Base-by-base conservation (phyloP, 495 filamentous ascomycete genomes). In the Stereocaulon alpinum region DNA sequence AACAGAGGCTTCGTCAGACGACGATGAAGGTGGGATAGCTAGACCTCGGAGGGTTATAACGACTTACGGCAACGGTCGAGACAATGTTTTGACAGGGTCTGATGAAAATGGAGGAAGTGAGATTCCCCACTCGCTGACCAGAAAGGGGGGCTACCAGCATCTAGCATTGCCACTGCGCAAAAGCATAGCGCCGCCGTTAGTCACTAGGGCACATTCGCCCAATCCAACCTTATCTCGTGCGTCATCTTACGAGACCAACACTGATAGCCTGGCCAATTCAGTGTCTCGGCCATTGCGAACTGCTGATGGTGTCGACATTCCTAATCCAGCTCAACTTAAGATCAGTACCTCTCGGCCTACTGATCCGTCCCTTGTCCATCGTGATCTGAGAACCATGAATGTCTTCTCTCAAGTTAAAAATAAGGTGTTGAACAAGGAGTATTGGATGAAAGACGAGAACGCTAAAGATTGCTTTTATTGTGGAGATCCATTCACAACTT, bases 401-500 rank as follows among this genome's bases (percentile, higher is more conserved):
- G 75, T 79, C 40, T 74, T 86, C 27, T 79, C 85, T 60, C 80
- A 89, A 66, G 81, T 90, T 72, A 78, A 86, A 59, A 91, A 88
- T 66, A 89, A 87, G 68, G 80, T 96, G 37, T 74, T 97, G 15
- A 95, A 86, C 64, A 92, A 87, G 69, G 89, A 96, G 56, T 97
- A 94, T 68, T 99, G 94, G 94, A 99, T 99, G 94, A 87, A 88
- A 48, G 94, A 99, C 72, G 94, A 97, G 67, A 95, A 94, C 67
- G 92, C 91, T 48, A 97, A 92, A 71, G 92, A 96, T 64, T 99
- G 94, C 68, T 99, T 97, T 67, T 79, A 88, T 48, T 99, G 94
- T 66, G 86, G 85, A 45, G 85, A 89, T 62, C 79, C 88, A 20
- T 97, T 99, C 65, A 86, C 89, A 3, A 94, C 94, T 22, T 97